Evolutionary conservation across 495 filamentous ascomycete species (phyloP).

Genomic region (Hyaloscypha finlandica): DNA sequence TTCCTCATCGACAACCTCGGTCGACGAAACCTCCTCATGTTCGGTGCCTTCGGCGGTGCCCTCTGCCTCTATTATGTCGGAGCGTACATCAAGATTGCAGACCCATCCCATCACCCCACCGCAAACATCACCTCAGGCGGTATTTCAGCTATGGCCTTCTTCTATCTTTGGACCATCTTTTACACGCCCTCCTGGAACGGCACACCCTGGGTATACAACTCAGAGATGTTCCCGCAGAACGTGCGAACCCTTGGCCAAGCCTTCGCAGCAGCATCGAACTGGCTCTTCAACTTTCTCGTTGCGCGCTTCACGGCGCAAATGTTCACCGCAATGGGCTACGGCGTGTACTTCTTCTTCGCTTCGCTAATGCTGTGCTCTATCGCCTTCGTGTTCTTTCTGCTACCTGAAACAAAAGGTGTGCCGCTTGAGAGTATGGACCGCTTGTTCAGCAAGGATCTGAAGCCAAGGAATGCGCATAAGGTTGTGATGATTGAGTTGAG

Average conservation of each 20-base stretch:
- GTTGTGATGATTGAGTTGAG: constrained; percentile 51
- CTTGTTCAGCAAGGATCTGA: constrained; percentile 54
- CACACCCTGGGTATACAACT: constrained; percentile 67
- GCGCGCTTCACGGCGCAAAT: constrained; percentile 74
- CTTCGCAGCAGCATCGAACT: constrained; percentile 68
- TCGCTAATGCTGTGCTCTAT: constrained; percentile 67
- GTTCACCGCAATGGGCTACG: constrained; percentile 69
- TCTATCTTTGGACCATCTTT: constrained; percentile 75
- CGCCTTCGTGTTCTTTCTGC: constrained; percentile 58
- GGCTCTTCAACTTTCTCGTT: constrained; percentile 78
- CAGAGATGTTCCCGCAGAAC: constrained; percentile 64
- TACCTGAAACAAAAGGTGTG: constrained; percentile 55
- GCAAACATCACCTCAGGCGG: constrained; percentile 52
- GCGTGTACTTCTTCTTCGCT: constrained; percentile 80
- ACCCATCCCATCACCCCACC: constrained; percentile 45
- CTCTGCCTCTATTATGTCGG: constrained; percentile 62
- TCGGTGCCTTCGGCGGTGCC: constrained; percentile 54
- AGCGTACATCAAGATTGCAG: constrained; percentile 52
- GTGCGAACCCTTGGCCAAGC: constrained; percentile 68
- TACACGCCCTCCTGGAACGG: constrained; percentile 79
- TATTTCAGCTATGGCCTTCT: constrained; percentile 74
- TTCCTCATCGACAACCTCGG: constrained; percentile 75
- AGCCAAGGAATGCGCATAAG: constrained; percentile 56
- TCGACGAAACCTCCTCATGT: constrained; percentile 47
- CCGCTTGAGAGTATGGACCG: constrained; percentile 57